These are phyloP conservation scores for Metarhizium anisopliae DNA, from an alignment of 2,329 filamentous ascomycete species.

Conservation along the genomic window DNA sequence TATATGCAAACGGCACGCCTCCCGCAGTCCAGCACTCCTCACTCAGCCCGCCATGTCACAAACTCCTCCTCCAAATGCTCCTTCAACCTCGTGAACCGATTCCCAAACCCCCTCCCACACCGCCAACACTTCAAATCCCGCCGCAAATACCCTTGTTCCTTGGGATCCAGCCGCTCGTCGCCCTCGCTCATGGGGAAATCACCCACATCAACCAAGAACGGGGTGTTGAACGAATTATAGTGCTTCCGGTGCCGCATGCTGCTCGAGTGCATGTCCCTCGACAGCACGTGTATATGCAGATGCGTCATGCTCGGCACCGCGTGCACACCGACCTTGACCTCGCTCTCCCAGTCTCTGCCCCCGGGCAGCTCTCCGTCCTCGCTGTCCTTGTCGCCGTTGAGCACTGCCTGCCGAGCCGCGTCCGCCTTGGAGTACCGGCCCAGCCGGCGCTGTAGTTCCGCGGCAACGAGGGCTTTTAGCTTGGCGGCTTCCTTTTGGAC, in stretches of 20 bases:
- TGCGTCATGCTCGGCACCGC: slow-evolving; percentile 87
- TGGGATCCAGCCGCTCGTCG: slow-evolving; percentile 53
- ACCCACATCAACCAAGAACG: slow-evolving; percentile 69
- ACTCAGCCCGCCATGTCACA: slow-evolving; percentile 62
- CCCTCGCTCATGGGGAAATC: slow-evolving; percentile 67
- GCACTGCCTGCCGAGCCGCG: slow-evolving; percentile 53
- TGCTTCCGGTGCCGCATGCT: slow-evolving; percentile 73
- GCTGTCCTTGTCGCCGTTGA: slow-evolving; percentile 40
- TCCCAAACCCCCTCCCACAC: slow-evolving; percentile 65
- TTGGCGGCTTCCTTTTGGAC: slow-evolving; percentile 52
- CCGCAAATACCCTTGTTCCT: slow-evolving; percentile 49
- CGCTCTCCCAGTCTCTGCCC: slow-evolving; percentile 70
- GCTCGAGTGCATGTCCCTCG: slow-evolving; percentile 65
- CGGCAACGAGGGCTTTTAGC: slow-evolving; percentile 58
- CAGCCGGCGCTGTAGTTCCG: slow-evolving; percentile 63
- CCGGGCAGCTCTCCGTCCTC: slow-evolving; percentile 44
- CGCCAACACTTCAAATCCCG: slow-evolving; percentile 74
- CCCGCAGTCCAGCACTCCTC: slow-evolving; percentile 8
- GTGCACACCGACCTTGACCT: slow-evolving; percentile 74
- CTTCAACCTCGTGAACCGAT: slow-evolving; percentile 66
- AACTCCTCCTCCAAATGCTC: slow-evolving; percentile 69
- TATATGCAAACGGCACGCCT: too few species aligned
- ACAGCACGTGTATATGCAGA: slow-evolving; percentile 81
- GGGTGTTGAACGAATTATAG: slow-evolving; percentile 84
- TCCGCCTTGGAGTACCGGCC: slow-evolving; percentile 57